Evolutionary conservation across 768 basidiomycete genomes (phyloP), one percentile per base, ranked within the genome.

Genomic region (Hygrocybe punicea): DNA sequence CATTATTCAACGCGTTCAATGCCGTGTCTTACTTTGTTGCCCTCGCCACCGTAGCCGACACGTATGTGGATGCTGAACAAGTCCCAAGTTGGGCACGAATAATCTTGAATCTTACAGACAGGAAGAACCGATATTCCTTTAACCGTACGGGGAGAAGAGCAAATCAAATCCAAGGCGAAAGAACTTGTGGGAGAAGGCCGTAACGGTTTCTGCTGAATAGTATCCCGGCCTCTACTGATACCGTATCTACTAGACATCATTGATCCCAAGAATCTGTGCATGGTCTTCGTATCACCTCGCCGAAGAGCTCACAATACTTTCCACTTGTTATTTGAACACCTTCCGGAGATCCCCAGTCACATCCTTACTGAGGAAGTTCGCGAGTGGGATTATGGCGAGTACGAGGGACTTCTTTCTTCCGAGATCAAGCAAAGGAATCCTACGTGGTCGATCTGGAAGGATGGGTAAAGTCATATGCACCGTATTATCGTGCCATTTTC

Each of bases 301-400:
- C 76, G 80, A 57, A 85, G 95, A 47, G 93, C 95, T 2, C 88
- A 87, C 63, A 83, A 74, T 64, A 98, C 95, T 1, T 96, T 93
- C 65, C 83, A 93, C 49, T 77, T 95, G 46, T 74, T 93, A 34
- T 93, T 93, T 55, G 79, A 70, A 10, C 73, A 77, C 52, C 58
- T 69, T n/a, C 59, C 64, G 2, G 61, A 70, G 17, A 40, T 66
- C 8, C 87, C 86, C 2, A 58, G 79, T 56, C 84, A 87, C 64
- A 63, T 79, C 17, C 66, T 84, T 34, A 84, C 86, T 0, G 89
- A 91, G 61, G 80, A 83, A 21, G 85, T 75, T 23, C 77, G 84
- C 42, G 93, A 95, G 69, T 95, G 92, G 92, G 89, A 96, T 65
- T 96, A 96, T 67, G 85, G 95, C 9, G 83, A 90, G 7, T 97